Evolutionary conservation across 805 yeast species (phyloP), one percentile per base, ranked within the genome.

Genomic region (Sugiyamaella marilandica): DNA sequence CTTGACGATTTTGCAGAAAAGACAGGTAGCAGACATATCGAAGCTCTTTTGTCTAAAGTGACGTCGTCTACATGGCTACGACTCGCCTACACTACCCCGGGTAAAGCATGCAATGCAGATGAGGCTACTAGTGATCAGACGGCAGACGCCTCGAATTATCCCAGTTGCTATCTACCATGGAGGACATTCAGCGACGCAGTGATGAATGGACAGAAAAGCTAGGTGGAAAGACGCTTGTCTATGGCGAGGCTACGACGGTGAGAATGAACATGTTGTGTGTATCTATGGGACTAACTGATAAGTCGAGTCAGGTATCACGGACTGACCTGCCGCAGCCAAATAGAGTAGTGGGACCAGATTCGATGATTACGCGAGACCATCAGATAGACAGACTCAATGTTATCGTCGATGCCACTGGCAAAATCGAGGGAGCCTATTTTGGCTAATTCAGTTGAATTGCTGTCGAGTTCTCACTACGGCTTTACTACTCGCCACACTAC

Each of bases 1-100:
- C 66, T 89, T 89, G 74, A 92, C 83, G 70, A 92, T 92, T 65
- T 91, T 89, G 76, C 98, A 92, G 67, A 92, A 92, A 63, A 92
- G 83, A 72, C 98, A 92, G 34, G 61, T 52, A 11, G 68, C 52
- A 19, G 53, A 49, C 39, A 47, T 47, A 10, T 2, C 32, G 29
- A 31, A 13, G 13, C n/a, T 18, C 5, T 5, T 3, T 10, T 2
- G 24, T 14, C n/a, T 7, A 39, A 19, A 8, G 7, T 21, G 18
- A 18, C 13, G 21, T 14, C 2, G 43, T 7, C 29, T 24, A 24
- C 7, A n/a, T n/a, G n/a, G n/a, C 29, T 24, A 24, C 29, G 7
- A 24, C 9, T 13, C n/a, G n/a, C n/a, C n/a, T n/a, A n/a, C n/a
- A n/a, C n/a, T 34, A 13, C 37, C 16, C 37, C 37, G 37, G 43